phyloP scores from a whole-genome alignment of 176 grass and related monocot species.

The Hsuehochloa calcarea region DNA sequence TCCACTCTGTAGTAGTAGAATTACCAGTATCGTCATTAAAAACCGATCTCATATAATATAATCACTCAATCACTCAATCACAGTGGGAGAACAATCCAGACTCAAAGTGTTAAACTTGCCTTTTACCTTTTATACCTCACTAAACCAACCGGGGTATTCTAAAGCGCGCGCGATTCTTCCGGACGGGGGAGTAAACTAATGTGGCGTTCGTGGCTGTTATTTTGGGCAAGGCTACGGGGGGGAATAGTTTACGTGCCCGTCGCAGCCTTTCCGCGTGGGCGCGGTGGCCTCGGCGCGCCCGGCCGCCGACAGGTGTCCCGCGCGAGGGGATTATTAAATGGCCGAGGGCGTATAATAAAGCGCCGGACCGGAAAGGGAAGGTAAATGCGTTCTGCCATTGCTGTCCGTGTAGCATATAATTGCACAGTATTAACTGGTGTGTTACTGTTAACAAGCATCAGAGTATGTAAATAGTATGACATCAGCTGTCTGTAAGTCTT shows the following conservation, averaged over 20 bases:
- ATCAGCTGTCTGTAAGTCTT: too few species aligned
- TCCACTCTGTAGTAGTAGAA: not conserved
- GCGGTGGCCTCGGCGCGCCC: not conserved
- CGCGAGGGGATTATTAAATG: constrained; percentile 23
- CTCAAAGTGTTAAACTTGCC: not conserved
- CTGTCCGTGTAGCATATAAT: constrained; percentile 10
- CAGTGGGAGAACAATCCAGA: not conserved
- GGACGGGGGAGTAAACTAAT: constrained; percentile 4
- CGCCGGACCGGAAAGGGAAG: constrained; percentile 12
- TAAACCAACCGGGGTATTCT: not conserved
- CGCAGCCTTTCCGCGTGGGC: not conserved
- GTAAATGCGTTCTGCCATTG: not conserved
- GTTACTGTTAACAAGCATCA: not conserved
- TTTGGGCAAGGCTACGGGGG: constrained; percentile 13
- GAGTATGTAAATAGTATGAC: too few species aligned
- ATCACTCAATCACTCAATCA: not conserved
- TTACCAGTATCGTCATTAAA: not conserved
- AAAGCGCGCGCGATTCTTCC: not conserved
- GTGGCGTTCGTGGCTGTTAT: constrained; percentile 5
- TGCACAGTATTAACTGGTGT: not conserved
- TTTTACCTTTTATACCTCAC: not conserved
- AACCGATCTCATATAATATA: not conserved
- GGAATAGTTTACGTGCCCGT: not conserved
- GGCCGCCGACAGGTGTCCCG: constrained; percentile 38
- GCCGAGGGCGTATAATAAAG: constrained; percentile 1